Percentiles rank a stretch among this genome's conserved stretches.
These are phyloP conservation scores for Torulaspora globosa DNA, from an alignment of 1,139 yeast species.

Conservation along the genomic window DNA sequence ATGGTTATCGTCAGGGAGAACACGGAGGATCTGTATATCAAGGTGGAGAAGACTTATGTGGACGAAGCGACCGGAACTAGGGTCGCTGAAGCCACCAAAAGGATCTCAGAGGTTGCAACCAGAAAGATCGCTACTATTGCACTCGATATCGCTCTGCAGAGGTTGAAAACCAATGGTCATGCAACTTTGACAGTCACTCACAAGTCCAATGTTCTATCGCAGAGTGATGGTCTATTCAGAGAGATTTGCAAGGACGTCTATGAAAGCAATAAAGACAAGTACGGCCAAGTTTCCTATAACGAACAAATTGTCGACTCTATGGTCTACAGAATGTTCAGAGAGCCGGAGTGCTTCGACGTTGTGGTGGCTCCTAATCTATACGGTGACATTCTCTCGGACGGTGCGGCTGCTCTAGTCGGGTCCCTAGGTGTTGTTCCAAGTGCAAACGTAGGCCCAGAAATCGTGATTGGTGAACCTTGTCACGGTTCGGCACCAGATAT, in stretches of 20 bases:
- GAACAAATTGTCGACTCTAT: constrained; percentile 98
- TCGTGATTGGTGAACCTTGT: constrained; percentile 98
- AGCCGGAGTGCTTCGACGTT: constrained; percentile 94
- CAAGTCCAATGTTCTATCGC: constrained; percentile 90
- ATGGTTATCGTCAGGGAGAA: constrained; percentile 97
- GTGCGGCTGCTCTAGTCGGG: constrained; percentile 98
- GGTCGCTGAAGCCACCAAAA: constrained; percentile 96
- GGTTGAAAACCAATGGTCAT: constrained; percentile 75
- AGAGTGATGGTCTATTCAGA: constrained; percentile 92
- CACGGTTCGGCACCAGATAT: constrained; percentile 99
- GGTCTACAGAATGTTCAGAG: constrained; percentile 98
- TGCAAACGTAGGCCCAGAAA: constrained; percentile 93
- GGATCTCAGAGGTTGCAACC: constrained; percentile 87
- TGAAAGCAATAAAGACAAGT: constrained; percentile 57
- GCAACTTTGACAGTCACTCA: constrained; percentile 85
- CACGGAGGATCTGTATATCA: constrained; percentile 94
- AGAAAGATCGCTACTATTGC: constrained; percentile 86
- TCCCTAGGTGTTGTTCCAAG: constrained; percentile 97
- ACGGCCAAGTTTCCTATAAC: constrained; percentile 59
- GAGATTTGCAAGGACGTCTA: constrained; percentile 80
- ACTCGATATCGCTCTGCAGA: constrained; percentile 83
- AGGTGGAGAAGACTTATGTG: constrained; percentile 76
- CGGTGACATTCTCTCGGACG: constrained; percentile 95
- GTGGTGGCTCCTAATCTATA: constrained; percentile 97
- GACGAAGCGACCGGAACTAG: constrained; percentile 72